A percentile compares a stretch with the other conserved stretches of the same genome.
Conservation (phyloP, 1,284 basidiomycete species). For the Kwoniella shivajii region DNA sequence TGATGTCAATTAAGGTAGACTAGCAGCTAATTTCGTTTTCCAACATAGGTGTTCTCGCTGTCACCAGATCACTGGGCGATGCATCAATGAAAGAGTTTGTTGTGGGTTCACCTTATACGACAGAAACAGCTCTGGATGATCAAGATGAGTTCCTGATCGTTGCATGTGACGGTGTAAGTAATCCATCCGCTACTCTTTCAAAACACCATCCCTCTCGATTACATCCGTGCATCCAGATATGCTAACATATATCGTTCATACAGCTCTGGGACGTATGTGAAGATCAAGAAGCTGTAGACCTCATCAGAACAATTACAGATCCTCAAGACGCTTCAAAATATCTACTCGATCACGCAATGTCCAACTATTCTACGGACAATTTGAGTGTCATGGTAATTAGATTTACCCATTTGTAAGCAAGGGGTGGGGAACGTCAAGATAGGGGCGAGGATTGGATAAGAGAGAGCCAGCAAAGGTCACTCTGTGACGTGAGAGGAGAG, state of each 20-base stretch:
- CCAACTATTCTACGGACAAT: constrained; percentile 88
- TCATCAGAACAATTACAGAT: constrained; percentile 72
- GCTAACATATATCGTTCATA: background rate
- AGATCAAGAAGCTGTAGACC: constrained; percentile 89
- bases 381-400: constrained; percentile 53
- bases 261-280: constrained; percentile 96
- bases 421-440: too few species aligned
- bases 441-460: too few species aligned
- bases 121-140: constrained; percentile 85
- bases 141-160: constrained; percentile 94
- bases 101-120: constrained; percentile 96
- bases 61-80: constrained; percentile 94
- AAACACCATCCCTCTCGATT: too few species aligned
- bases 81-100: constrained; percentile 99
- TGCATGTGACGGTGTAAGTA: constrained; percentile 93
- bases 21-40: background rate
- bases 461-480: too few species aligned
- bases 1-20: too few species aligned
- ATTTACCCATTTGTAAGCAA: constrained; percentile 41
- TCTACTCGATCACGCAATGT: constrained; percentile 82
- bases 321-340: constrained; percentile 78
- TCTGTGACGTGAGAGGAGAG: too few species aligned
- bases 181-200: too few species aligned
- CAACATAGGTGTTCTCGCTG: constrained; percentile 76
- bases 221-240: background rate